Evolutionary conservation across 352 stramenopile genomes (phyloP).

Genomic region (Globisporangium recalcitrans): DNA sequence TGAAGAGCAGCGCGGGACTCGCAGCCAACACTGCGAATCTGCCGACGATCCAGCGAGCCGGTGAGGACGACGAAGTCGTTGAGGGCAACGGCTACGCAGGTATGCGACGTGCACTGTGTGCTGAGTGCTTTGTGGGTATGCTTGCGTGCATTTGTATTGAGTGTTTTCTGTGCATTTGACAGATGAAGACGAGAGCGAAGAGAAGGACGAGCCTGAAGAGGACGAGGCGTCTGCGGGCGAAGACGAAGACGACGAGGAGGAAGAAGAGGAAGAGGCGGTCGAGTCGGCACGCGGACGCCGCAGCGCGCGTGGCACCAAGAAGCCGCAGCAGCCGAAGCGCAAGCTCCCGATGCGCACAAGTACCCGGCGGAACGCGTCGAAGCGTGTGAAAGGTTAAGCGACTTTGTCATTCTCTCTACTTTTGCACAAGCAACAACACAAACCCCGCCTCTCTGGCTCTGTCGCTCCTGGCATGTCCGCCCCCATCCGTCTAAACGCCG

Average conservation of each 20-base stretch:
- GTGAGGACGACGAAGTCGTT: conserved; percentile 12
- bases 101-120: conserved; percentile 7
- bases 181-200: conserved; percentile 30
- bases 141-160: not conserved
- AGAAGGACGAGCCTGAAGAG: conserved; percentile 27
- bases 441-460: conserved; percentile 1
- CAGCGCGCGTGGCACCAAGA: conserved; percentile 16
- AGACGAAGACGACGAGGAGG: conserved; percentile 23
- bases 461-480: not conserved
- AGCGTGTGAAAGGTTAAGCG: conserved; percentile 63
- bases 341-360: conserved; percentile 13
- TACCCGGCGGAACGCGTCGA: conserved; percentile 29
- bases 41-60: not conserved
- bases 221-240: conserved; percentile 24
- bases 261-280: conserved; percentile 25
- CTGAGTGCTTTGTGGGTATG: not conserved
- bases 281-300: conserved; percentile 21
- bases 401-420: conserved; percentile 7
- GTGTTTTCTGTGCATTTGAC: conserved; percentile 4
- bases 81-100: conserved; percentile 13
- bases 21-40: conserved; percentile 10
- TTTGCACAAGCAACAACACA: not conserved
- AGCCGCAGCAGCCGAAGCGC: conserved; percentile 21
- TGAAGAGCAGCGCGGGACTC: not conserved
- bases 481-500: not conserved